These are phyloP conservation scores for Amniculicola lignicola DNA, from an alignment of 495 filamentous ascomycete species.

Conservation along the genomic window DNA sequence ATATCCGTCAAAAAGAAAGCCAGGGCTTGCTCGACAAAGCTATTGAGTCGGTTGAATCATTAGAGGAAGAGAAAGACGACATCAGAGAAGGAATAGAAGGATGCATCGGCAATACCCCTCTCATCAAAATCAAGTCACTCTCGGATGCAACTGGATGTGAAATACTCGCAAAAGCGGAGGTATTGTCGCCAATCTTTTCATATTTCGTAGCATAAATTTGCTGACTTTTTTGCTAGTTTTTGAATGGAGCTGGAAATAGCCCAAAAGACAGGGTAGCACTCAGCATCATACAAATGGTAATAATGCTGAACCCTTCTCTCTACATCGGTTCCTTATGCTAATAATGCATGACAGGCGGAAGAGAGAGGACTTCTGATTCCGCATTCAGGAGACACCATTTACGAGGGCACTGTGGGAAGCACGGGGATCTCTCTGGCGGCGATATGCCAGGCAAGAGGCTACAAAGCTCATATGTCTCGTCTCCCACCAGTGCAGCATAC, in stretches of 20 bases:
- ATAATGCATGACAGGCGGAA: conserved; percentile 62
- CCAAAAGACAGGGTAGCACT: conserved; percentile 95
- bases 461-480: conserved; percentile 82
- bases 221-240: conserved; percentile 52
- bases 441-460: conserved; percentile 82
- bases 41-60: too few relatives aligned
- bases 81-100: conserved; percentile 77
- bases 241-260: conserved; percentile 93
- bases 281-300: conserved; percentile 74
- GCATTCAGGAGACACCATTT: conserved; percentile 83
- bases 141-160: conserved; percentile 89
- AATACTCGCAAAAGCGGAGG: conserved; percentile 92
- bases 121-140: conserved; percentile 82
- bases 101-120: conserved; percentile 89
- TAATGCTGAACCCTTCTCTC: neutral
- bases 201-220: neutral
- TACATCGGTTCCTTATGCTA: neutral
- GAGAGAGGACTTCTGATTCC: conserved; percentile 71
- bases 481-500: neutral
- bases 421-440: conserved; percentile 78
- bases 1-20: too few relatives aligned
- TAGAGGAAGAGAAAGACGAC: conserved; percentile 28
- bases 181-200: conserved; percentile 34
- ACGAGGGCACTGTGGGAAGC: conserved; percentile 89
- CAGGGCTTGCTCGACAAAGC: too few relatives aligned